Evolutionary conservation across 371 early-diverging fungal genomes (phyloP).

Genomic region (Mortierella sp.): DNA sequence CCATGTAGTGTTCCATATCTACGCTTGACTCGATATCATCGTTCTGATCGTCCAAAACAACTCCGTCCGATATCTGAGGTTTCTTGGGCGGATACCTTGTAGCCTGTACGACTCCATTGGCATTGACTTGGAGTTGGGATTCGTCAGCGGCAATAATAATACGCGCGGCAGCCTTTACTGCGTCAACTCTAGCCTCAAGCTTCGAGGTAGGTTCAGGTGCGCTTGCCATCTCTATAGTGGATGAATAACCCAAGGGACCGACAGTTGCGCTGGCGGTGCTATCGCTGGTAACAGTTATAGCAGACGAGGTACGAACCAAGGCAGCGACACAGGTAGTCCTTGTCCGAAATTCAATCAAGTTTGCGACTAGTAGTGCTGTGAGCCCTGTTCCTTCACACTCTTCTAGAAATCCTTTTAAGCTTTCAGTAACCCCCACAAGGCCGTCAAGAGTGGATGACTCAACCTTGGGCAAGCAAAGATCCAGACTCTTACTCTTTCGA

Average conservation of each 20-base stretch:
- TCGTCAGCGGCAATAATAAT: neutral
- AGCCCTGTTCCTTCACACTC: conserved; percentile 1
- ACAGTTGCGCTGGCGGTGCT: neutral
- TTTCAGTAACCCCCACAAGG: neutral
- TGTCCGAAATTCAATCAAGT: conserved; percentile 37
- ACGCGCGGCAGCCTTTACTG: conserved; percentile 3
- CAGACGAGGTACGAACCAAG: conserved; percentile 4
- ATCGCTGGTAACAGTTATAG: neutral
- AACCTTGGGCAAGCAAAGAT: conserved; percentile 8
- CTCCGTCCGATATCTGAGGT: neutral
- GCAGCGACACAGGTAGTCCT: conserved; percentile 16
- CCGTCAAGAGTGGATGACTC: conserved; percentile 7
- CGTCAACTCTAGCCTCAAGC: conserved; percentile 12
- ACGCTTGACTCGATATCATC: conserved; percentile 20
- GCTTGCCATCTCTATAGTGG: neutral
- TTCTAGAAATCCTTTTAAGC: neutral
- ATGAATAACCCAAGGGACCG: neutral
- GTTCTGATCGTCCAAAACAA: neutral
- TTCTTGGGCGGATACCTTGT: conserved; percentile 29
- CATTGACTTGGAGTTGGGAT: neutral
- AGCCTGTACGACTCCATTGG: conserved; percentile 21
- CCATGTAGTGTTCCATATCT: conserved; percentile 29
- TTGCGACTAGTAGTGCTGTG: conserved; percentile 16
- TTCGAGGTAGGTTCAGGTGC: conserved; percentile 4
- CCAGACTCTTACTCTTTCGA: neutral